Evolutionary conservation across 2,329 filamentous ascomycete species (phyloP), one percentile per base, ranked within the genome.

Genomic region (Calonectria hawksworthii): DNA sequence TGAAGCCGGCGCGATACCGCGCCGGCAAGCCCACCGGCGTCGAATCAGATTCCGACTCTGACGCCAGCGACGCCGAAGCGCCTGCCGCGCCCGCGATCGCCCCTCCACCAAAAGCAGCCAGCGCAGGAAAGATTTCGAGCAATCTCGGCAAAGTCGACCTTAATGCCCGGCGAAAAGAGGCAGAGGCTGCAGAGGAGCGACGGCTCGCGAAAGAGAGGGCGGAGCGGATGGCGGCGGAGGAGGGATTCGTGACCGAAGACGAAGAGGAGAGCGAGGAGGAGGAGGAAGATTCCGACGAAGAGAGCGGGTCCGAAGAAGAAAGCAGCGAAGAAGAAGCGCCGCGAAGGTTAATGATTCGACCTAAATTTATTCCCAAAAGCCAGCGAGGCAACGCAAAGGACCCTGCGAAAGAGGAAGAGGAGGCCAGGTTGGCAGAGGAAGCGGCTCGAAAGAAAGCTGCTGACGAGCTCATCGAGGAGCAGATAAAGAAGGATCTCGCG

Each of bases 401-500:
- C 74, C 79, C 77, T 28, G 82, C 80, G 50, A 79, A 82, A 66
- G 76, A 87, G 80, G 80, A 83, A 54, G 84, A 87, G 63, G 84
- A 80, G 10, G 81, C 81, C 5, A 83, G 82, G 1, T 76, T 80
- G 4, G 90, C 88, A 2, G 91, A 91, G 61, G 92, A 93, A 73
- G 92, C 90, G 72, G 92, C 89, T 2, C 90, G 92, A 44, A 92
- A 91, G 75, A 93, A 93, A 83, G 93, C 94, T 50, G 92, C 94
- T 16, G 94, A 98, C 83, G 93, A 91, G 72, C 87, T 99, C 13
- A 92, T 99, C 18, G 95, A 98, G 83, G 95, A 96, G 79, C 96
- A 99, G 83, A 92, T 99, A 54, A 93, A 94, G 80, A 95, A 94
- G 78, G 94, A 96, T 80, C 91, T 94, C 0, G 93, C 93, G 5